Conservation (phyloP, 352 stramenopile genomes). For the Stephanocyclus meneghinianus region DNA sequence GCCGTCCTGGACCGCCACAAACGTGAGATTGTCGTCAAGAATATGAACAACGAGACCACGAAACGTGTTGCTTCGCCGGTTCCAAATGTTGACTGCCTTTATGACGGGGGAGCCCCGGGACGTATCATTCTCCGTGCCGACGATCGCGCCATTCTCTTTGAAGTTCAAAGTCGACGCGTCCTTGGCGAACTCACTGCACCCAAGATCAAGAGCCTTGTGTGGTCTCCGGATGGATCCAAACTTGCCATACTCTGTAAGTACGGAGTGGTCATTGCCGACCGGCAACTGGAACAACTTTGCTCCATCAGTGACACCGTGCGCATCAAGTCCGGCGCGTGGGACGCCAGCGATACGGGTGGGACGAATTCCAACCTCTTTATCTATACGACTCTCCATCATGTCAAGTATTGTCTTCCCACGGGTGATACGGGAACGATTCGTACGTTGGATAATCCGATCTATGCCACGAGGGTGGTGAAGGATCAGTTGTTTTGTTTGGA, state of each 20-base stretch:
- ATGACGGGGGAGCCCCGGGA: constrained; percentile 95
- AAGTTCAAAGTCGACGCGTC: constrained; percentile 95
- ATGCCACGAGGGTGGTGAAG: constrained; percentile 93
- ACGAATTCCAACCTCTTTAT: constrained; percentile 93
- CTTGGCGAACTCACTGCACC: constrained; percentile 93
- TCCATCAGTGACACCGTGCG: constrained; percentile 95
- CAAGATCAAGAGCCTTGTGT: constrained; percentile 97
- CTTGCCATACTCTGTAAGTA: constrained; percentile 97
- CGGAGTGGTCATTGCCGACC: constrained; percentile 94
- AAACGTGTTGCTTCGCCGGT: constrained; percentile 96
- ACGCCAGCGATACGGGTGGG: constrained; percentile 70
- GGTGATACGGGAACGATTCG: constrained; percentile 98
- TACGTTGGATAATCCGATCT: constrained; percentile 96
- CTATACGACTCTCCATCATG: constrained; percentile 94
- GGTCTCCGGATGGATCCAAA: constrained; percentile 94
- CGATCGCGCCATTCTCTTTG: constrained; percentile 97
- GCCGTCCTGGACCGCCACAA: constrained; percentile 95
- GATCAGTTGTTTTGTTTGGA: constrained; percentile 95
- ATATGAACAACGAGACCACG: constrained; percentile 98
- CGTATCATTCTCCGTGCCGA: constrained; percentile 94
- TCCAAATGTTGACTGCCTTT: constrained; percentile 92
- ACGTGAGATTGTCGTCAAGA: constrained; percentile 96
- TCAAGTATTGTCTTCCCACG: constrained; percentile 87
- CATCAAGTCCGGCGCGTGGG: constrained; percentile 82
- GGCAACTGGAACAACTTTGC: constrained; percentile 95